Evolutionary conservation across 2,329 filamentous ascomycete species (phyloP).

Genomic region (Pyricularia sp.): DNA sequence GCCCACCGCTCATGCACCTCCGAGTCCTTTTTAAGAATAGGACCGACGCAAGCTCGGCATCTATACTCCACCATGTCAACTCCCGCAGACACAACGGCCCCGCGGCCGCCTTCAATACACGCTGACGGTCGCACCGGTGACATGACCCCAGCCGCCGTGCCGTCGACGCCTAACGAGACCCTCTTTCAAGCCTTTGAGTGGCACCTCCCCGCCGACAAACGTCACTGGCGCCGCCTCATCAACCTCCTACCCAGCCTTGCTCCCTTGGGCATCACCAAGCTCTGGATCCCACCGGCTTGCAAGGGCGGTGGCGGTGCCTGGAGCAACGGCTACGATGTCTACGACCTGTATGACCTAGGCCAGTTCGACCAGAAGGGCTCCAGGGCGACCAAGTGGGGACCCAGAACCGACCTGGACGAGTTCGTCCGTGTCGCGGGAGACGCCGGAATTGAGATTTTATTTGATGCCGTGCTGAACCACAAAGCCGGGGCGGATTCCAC

Average conservation of each 20-base stretch:
- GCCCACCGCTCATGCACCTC: too few relatives aligned
- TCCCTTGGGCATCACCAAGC: constrained; percentile 44
- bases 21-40: too few relatives aligned
- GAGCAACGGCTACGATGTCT: constrained; percentile 57
- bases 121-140: too few relatives aligned
- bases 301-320: constrained; percentile 39
- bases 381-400: constrained; percentile 54
- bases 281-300: constrained; percentile 61
- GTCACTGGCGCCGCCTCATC: constrained; percentile 47
- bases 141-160: too few relatives aligned
- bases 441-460: constrained; percentile 48
- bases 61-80: too few relatives aligned
- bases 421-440: constrained; percentile 24
- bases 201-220: constrained; percentile 48
- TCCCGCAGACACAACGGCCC: too few relatives aligned
- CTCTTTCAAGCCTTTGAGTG: constrained; percentile 63
- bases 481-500: constrained; percentile 54
- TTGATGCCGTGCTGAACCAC: constrained; percentile 62
- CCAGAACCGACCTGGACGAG: constrained; percentile 43
- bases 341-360: constrained; percentile 57
- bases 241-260: constrained; percentile 39
- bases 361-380: constrained; percentile 61
- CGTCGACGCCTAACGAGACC: constrained; percentile 24
- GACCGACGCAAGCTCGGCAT: too few relatives aligned
- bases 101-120: too few relatives aligned